Evolutionary conservation across 2,329 filamentous ascomycete species (phyloP), one percentile per base, ranked within the genome.

Genomic region (Claviceps sp.): DNA sequence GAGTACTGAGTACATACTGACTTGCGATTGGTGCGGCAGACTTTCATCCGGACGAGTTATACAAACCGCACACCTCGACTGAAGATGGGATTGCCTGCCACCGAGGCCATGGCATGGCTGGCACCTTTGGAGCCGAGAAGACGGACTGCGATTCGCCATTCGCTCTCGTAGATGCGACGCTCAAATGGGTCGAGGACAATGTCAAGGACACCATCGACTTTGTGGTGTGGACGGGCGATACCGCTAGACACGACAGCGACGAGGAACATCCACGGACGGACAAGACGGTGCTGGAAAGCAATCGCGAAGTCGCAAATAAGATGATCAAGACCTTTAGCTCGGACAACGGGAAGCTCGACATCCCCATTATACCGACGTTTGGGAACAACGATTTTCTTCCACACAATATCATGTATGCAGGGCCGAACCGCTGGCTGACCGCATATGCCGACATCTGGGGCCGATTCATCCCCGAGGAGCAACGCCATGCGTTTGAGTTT

Each of bases 341-440:
- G n/a, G 71, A 72, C 37, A 72, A 78, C 51, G 78, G 80, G 53
- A 57, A 57, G 41, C 77, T 89, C 54, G 67, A 75, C 13, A 77
- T 97, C 4, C 91, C 93, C 4, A 80, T 97, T 34, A 76, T 98
- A 20, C 90, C 93, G 0, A 96, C 84, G 0, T 84, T 96, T 59
- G 93, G 93, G 55, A 98, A 98, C 71, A 98, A 98, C 68, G 93
- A 98, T 63, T 90, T 98, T 54, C 80, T 96, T 54, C 93, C 93
- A 1, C 93, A 98, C 70, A 98, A 98, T 62, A 94, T 97, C 63
- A 82, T 98, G 65, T 73, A 81, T 43, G 75, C 80, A 1, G 93
- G 91, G 0, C 93, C 93, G 16, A 96, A 96, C 62, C 78, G 78
- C 56, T 95, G 91, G 84, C 86, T 95, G 0, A 78, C 78, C 54